phyloP scores from a whole-genome alignment of 331 rosid species.

The Spiraea crenata region DNA sequence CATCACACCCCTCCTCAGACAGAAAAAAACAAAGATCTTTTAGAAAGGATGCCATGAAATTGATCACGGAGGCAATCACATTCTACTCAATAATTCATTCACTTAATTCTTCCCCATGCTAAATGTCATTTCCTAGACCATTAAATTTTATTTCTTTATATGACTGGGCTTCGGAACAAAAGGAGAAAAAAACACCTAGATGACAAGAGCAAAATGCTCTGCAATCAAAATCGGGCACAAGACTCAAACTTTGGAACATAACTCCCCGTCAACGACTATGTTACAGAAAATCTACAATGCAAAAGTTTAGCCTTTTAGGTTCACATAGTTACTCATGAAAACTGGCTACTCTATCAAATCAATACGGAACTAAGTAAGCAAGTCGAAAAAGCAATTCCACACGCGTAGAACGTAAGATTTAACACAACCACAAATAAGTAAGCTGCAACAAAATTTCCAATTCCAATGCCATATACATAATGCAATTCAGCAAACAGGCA shows the following conservation, averaged over 20 bases:
- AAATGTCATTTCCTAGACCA: not conserved
- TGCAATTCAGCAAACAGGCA: constrained; percentile 5
- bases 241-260: not conserved
- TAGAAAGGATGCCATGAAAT: not conserved
- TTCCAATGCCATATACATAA: constrained; percentile 1
- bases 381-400: too few relatives aligned
- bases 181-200: too few relatives aligned
- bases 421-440: not conserved
- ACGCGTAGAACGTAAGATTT: not conserved
- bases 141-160: not conserved
- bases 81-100: not conserved
- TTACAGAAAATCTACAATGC: not conserved
- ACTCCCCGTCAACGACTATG: too few relatives aligned
- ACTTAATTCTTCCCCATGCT: not conserved
- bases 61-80: not conserved
- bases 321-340: not conserved
- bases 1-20: constrained; percentile 22
- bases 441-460: not conserved
- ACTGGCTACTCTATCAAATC: not conserved
- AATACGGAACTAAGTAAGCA: not conserved
- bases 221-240: not conserved
- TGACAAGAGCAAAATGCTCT: not conserved
- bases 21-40: constrained; percentile 1
- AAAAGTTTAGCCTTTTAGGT: not conserved
- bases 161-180: too few relatives aligned